Evolutionary conservation across 2,329 filamentous ascomycete genomes (phyloP), one percentile per base, ranked within the genome.

Genomic region (Fusarium sp.): DNA sequence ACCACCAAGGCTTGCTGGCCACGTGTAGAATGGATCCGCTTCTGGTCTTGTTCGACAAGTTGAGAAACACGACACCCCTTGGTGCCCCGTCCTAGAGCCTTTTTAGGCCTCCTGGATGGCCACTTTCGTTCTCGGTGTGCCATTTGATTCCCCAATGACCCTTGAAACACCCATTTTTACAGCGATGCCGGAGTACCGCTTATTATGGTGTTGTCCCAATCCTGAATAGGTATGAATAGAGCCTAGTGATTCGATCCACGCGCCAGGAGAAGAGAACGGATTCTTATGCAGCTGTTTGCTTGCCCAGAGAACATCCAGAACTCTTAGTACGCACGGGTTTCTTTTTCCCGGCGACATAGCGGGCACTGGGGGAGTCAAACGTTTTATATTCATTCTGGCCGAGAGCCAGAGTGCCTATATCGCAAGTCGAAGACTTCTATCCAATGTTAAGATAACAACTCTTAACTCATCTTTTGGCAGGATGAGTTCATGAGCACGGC

Each of bases 11-110:
- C 54, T 67, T 40, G 52, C 55, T 36, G 53, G 64, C 68, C 68
- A 70, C 68, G 68, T 70, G 68, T 70, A 56, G 56, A 39, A 70
- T 64, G 65, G 68, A 59, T 62, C 68, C 64, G 51, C 48, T 58
- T 61, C 52, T 68, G 65, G 58, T 48, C 63, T 55, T 67, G 56
- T 52, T 64, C 47, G 65, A 57, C 60, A 52, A 65, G 50, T 60
- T 59, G 58, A 69, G 65, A 69, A 60, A 65, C 58, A 52, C 36
- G 41, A 48, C 51, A 32, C 54, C 63, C 68, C 53, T 49, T 58
- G 44, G 44, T 56, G 42, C 57, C 57, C 57, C 31, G 22, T 48
- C 36, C 50, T 58, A 41, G 54, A 60, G 60, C 65, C 47, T 59
- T 58, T 63, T 59, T 50, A 15, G 53, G 49, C 34, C 41, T 47